phyloP scores from a whole-genome alignment of 257 asterid genomes.

The Anisodus acutangulus region DNA sequence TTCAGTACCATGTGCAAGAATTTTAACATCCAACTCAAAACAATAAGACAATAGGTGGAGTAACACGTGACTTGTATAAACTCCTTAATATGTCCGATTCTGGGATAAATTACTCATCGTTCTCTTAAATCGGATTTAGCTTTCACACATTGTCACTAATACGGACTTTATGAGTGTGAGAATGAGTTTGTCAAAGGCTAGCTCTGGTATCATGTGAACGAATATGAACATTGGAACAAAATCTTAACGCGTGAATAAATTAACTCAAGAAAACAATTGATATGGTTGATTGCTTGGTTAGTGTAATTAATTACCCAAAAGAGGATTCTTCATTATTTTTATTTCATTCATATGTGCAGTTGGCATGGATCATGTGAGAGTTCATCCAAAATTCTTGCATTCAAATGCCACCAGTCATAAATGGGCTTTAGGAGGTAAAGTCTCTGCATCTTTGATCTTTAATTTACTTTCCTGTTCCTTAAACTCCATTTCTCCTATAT shows the following conservation, averaged over 20 bases:
- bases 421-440: constrained; percentile 87
- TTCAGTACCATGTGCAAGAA: neutral
- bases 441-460: neutral
- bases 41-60: neutral
- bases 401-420: constrained; percentile 92
- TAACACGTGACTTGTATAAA: neutral
- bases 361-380: constrained; percentile 74
- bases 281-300: neutral
- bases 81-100: neutral
- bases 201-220: neutral
- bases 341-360: constrained; percentile 36
- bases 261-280: neutral
- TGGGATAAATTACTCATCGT: neutral
- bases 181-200: neutral
- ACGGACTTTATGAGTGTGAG: neutral
- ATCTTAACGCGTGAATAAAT: neutral
- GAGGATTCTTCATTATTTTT: neutral
- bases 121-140: neutral
- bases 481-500: neutral
- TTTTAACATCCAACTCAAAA: neutral
- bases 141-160: neutral
- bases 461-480: neutral
- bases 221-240: neutral
- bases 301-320: neutral
- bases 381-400: constrained; percentile 78